A percentile compares a stretch with the other conserved stretches of the same genome.
Evolutionary conservation across 768 basidiomycete genomes (phyloP).

Genomic region (Suillus subaureus): DNA sequence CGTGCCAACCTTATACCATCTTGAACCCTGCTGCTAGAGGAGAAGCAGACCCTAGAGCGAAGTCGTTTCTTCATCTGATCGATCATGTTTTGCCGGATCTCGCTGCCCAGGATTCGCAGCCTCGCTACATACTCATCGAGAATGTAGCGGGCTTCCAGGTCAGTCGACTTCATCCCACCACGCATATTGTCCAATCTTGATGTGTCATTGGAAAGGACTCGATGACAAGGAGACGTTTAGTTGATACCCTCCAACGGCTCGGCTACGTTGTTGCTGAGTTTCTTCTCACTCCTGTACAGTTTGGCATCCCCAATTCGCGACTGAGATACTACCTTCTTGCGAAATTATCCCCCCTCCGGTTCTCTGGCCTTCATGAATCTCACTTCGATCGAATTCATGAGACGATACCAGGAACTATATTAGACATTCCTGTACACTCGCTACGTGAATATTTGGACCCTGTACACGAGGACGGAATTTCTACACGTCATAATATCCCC

Average conservation of each 20-base stretch:
- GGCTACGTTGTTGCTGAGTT: conserved; percentile 65
- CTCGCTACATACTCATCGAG: conserved; percentile 67
- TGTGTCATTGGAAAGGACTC: conserved; percentile 51
- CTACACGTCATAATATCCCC: conserved; percentile 45
- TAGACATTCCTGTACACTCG: not conserved
- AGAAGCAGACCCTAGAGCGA: conserved; percentile 69
- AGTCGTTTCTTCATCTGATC: conserved; percentile 74
- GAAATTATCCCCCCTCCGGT: conserved; percentile 46
- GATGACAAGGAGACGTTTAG: conserved; percentile 57
- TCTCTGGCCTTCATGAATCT: conserved; percentile 27
- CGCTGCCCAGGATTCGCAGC: conserved; percentile 45
- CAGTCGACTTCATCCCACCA: conserved; percentile 21
- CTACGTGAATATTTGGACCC: conserved; percentile 19
- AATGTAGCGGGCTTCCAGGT: conserved; percentile 89
- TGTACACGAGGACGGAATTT: conserved; percentile 14
- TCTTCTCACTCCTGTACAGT: conserved; percentile 74
- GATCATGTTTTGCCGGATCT: conserved; percentile 63
- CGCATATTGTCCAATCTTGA: conserved; percentile 11
- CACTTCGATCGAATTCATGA: conserved; percentile 41
- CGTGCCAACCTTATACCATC: conserved; percentile 85
- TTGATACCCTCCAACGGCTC: conserved; percentile 51
- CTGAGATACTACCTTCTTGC: conserved; percentile 81
- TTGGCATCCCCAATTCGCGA: conserved; percentile 81
- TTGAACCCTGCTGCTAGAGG: conserved; percentile 75
- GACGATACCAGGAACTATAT: conserved; percentile 48